Conservation (phyloP, 768 basidiomycete genomes). For the Termitomyces eurrhizus region DNA sequence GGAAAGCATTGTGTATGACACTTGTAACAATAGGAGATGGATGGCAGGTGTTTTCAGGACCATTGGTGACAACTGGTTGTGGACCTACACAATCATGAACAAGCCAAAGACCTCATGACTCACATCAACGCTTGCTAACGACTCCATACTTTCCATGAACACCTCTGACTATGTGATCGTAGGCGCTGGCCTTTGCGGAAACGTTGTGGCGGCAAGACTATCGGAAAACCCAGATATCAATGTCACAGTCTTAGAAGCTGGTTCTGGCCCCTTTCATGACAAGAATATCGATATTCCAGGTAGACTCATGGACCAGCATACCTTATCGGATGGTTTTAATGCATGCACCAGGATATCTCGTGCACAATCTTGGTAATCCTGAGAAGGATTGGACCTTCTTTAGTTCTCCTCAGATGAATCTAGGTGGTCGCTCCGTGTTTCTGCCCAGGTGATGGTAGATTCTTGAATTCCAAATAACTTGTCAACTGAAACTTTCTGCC, state of each 20-base stretch:
- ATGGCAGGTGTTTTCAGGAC: too few species aligned
- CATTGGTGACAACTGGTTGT: too few species aligned
- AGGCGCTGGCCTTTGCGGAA: not conserved
- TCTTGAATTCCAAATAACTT: not conserved
- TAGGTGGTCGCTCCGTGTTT: not conserved
- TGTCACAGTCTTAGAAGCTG: constrained; percentile 1
- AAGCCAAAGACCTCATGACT: too few species aligned
- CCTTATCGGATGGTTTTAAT: too few species aligned
- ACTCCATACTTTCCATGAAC: not conserved
- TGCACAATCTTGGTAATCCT: not conserved
- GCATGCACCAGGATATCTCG: not conserved
- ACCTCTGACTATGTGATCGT: constrained; percentile 1
- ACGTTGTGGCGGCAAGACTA: not conserved
- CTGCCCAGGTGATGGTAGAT: not conserved
- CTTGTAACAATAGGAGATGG: too few species aligned
- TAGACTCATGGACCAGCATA: not conserved
- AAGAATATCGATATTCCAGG: constrained; percentile 1
- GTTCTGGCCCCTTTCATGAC: not conserved
- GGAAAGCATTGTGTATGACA: too few species aligned
- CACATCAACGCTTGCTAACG: too few species aligned
- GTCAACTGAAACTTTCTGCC: not conserved
- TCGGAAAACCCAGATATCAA: not conserved
- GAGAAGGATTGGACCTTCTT: constrained; percentile 1
- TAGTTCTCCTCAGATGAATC: not conserved
- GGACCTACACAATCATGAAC: too few species aligned